phyloP scores from a whole-genome alignment of 2,329 filamentous ascomycete species.

The Mollisia scopiformis region DNA sequence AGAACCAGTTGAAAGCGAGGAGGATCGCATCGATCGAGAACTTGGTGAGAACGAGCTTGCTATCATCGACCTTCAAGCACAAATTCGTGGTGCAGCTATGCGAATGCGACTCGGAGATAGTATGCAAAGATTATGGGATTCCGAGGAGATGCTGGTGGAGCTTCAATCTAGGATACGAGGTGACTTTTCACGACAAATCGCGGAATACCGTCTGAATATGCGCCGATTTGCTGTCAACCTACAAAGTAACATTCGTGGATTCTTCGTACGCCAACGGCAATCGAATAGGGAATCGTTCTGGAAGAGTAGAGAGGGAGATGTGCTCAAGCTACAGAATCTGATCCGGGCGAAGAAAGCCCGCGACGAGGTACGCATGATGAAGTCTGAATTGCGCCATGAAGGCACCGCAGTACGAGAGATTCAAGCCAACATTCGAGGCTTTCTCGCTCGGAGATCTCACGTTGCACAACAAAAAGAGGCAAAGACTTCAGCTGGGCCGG shows the following conservation, averaged over 20 bases:
- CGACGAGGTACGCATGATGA: slow-evolving; percentile 57
- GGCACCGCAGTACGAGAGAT: slow-evolving; percentile 67
- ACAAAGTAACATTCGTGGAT: slow-evolving; percentile 79
- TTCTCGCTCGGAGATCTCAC: slow-evolving; percentile 62
- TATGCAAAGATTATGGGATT: slow-evolving; percentile 91
- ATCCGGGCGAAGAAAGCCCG: slow-evolving; percentile 70
- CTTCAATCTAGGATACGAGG: slow-evolving; percentile 87
- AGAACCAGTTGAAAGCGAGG: slow-evolving; percentile 80
- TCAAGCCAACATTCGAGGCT: slow-evolving; percentile 68
- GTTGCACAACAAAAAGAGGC: slow-evolving; percentile 59
- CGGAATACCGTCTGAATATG: slow-evolving; percentile 83
- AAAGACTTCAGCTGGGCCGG: slow-evolving; percentile 51
- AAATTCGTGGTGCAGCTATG: slow-evolving; percentile 79
- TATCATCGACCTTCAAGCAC: slow-evolving; percentile 82
- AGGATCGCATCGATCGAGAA: slow-evolving; percentile 84
- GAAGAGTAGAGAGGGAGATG: slow-evolving; percentile 70
- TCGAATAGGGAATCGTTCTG: slow-evolving; percentile 66
- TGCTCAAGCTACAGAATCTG: slow-evolving; percentile 82
- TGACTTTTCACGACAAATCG: slow-evolving; percentile 83
- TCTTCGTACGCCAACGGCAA: slow-evolving; percentile 69
- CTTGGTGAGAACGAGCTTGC: slow-evolving; percentile 73
- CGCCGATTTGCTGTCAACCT: slow-evolving; percentile 75
- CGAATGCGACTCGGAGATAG: slow-evolving; percentile 76
- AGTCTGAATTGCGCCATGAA: slow-evolving; percentile 62
- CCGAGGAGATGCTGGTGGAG: slow-evolving; percentile 76